Evolutionary conservation across 2,329 filamentous ascomycete genomes (phyloP).

Genomic region (Acarospora socialis): DNA sequence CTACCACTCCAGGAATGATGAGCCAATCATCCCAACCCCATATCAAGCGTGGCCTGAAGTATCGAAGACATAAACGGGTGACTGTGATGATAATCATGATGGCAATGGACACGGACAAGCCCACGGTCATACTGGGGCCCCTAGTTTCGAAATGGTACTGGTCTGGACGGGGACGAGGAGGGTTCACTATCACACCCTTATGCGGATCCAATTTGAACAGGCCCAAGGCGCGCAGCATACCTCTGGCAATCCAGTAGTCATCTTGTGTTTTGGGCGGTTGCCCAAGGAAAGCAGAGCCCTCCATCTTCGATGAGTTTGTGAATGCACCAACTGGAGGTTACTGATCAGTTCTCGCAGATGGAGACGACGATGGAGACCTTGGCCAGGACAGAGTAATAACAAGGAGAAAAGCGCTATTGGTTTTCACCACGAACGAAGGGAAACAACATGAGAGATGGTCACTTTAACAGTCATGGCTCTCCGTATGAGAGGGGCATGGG

Average conservation of each 20-base stretch:
- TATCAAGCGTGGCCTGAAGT: slow-evolving; percentile 16
- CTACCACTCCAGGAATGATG: slow-evolving; percentile 21
- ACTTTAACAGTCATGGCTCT: too few relatives aligned
- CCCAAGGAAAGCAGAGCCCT: slow-evolving; percentile 4
- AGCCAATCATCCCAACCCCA: slow-evolving; percentile 24
- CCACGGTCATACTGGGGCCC: slow-evolving; percentile 17
- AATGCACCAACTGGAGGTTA: too few relatives aligned
- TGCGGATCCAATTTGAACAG: neutral
- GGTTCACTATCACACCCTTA: neutral
- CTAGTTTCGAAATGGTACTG: slow-evolving; percentile 17
- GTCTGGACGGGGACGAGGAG: neutral
- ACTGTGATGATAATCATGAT: slow-evolving; percentile 19
- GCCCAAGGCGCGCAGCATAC: neutral
- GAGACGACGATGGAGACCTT: too few relatives aligned
- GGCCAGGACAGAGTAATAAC: too few relatives aligned
- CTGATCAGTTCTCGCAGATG: too few relatives aligned
- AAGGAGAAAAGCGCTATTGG: too few relatives aligned
- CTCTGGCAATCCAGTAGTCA: slow-evolving; percentile 3
- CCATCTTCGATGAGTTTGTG: too few relatives aligned
- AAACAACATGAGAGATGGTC: too few relatives aligned
- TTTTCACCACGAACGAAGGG: too few relatives aligned
- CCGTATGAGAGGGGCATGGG: too few relatives aligned
- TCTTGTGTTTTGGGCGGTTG: slow-evolving; percentile 5
- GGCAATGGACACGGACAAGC: slow-evolving; percentile 19
- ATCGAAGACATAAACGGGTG: slow-evolving; percentile 18